Conservation (phyloP, 2,329 filamentous ascomycete species). For the Ceratocystis smalleyi region DNA sequence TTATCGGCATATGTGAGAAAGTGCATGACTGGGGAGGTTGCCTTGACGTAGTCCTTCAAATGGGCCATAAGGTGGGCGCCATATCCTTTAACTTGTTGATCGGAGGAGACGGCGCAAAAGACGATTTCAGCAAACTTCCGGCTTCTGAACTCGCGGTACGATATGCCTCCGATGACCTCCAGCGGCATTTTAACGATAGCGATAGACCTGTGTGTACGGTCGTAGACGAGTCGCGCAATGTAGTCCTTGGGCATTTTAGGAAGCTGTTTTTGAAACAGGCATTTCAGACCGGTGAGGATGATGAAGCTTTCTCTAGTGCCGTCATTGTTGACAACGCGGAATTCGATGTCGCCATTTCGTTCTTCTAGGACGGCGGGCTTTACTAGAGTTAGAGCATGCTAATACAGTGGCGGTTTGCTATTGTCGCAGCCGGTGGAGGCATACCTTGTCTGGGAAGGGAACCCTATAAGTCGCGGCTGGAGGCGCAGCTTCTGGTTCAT, state of each 20-base stretch:
- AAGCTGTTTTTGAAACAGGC: conserved; percentile 95
- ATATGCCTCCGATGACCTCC: conserved; percentile 92
- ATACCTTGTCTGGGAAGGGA: conserved; percentile 1
- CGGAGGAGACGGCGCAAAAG: conserved; percentile 92
- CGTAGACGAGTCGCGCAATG: conserved; percentile 92
- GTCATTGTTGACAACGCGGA: conserved; percentile 96
- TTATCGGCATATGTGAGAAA: conserved; percentile 98
- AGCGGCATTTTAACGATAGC: conserved; percentile 94
- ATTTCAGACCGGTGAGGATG: conserved; percentile 88
- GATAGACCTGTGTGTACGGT: conserved; percentile 88
- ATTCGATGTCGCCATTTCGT: conserved; percentile 85
- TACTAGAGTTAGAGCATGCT: background rate
- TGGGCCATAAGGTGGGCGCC: conserved; percentile 97
- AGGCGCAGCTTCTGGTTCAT: background rate
- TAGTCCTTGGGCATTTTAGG: conserved; percentile 99
- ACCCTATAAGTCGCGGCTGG: background rate
- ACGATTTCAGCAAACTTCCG: conserved; percentile 95
- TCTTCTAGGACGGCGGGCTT: conserved; percentile 85
- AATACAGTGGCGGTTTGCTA: background rate
- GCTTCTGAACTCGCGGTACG: conserved; percentile 83
- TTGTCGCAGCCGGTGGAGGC: background rate
- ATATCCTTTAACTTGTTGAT: conserved; percentile 97
- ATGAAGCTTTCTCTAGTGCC: conserved; percentile 75
- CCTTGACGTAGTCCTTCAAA: conserved; percentile 94
- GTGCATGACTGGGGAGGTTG: conserved; percentile 92